These are phyloP conservation scores for Coniferiporia sulphurascens DNA, from an alignment of 1,284 basidiomycete species.

Conservation along the genomic window DNA sequence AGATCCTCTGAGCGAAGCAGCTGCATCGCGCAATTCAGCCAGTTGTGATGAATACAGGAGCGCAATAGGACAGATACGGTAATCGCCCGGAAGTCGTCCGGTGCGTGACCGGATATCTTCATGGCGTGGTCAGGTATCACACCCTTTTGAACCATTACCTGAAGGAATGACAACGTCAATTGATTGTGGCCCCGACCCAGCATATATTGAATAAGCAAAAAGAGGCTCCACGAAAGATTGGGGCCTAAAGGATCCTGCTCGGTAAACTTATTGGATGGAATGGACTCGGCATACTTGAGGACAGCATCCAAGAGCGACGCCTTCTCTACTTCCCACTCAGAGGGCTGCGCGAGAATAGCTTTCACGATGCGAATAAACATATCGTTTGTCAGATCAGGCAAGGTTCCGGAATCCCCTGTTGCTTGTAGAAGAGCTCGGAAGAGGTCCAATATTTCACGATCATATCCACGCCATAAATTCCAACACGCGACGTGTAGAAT, in stretches of 20 bases:
- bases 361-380: constrained; percentile 1
- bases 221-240: constrained; percentile 1
- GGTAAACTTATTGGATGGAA: not conserved
- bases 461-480: not conserved
- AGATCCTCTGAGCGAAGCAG: constrained; percentile 16
- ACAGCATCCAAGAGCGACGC: not conserved
- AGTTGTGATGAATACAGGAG: constrained; percentile 47
- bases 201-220: not conserved
- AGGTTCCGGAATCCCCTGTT: not conserved
- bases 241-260: not conserved
- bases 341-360: constrained; percentile 3
- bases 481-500: not conserved
- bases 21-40: constrained; percentile 39
- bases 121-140: constrained; percentile 38
- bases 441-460: not conserved
- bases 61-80: constrained; percentile 41
- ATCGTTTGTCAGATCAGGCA: not conserved
- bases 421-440: not conserved
- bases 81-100: constrained; percentile 38
- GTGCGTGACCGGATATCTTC: constrained; percentile 29
- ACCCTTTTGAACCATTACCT: constrained; percentile 32
- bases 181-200: constrained; percentile 18
- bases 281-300: not conserved
- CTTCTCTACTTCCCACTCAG: not conserved
- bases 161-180: constrained; percentile 39